Base-by-base conservation (phyloP, 352 stramenopile species). In the Phytophthora chlamydospora region DNA sequence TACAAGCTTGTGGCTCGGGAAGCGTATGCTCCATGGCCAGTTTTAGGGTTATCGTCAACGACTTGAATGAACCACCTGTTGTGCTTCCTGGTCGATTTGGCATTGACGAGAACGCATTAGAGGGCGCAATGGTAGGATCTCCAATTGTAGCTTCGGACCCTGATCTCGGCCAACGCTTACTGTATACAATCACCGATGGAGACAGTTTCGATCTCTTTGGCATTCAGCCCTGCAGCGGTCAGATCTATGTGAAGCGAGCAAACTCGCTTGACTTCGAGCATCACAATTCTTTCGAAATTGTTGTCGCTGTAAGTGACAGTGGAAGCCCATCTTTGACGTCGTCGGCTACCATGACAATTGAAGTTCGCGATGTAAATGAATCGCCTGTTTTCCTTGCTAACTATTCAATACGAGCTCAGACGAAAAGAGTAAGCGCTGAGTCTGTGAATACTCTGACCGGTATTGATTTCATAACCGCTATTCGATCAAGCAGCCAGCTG, bases 141-240 rank as follows among this genome's bases (percentile, higher is more conserved):
- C 65, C 58, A 19, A 39, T 73, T 11, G 9, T 66, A 21, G 58
- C 58, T 4, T 59, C 33, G 0, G 65, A 73, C 44, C 58, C 65
- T 8, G 65, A 73, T 47, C 21, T 42, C 35, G 65, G 65, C 6
- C 59, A 73, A 32, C 52, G 40, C 8, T 58, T 73, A 29, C 11
- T 36, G 0, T 73, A 47, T 48, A 29, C 9, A 8, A 83, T 89
- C 12, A 47, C 34, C 0, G 43, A 66, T 5, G 73, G 54, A 0
- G 66, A 74, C 21, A 53, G 55, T 2, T 38, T 71, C 17, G 66
- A 60, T 7, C 52, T 78, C 6, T 89, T 89, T 41, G 72, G 61
- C 3, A 83, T 86, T 31, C 36, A 80, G 16, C 36, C 68, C 12
- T 85, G 79, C 36, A 85, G 69, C 47, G 79, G 79, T 0, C 79